A percentile compares a stretch with the other conserved stretches of the same genome.
phyloP scores from a whole-genome alignment of 345 rosid species.

The Durio zibethinus region DNA sequence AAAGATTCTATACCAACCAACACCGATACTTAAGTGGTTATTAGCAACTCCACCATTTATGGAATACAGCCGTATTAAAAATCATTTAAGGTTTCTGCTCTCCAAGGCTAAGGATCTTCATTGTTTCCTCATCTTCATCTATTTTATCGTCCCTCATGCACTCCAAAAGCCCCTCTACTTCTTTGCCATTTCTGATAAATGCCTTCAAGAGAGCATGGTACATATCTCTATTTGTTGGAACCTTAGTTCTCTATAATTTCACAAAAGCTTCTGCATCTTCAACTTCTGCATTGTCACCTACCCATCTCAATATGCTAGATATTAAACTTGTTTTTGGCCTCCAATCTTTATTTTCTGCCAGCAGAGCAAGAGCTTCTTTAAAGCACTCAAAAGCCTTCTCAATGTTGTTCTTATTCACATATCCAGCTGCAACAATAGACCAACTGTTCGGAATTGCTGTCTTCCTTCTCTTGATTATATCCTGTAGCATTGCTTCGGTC shows the following conservation, averaged over 20 bases:
- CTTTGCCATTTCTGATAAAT: slow-evolving; percentile 27
- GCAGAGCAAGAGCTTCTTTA: slow-evolving; percentile 40
- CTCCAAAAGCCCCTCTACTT: slow-evolving; percentile 23
- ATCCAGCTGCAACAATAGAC: slow-evolving; percentile 38
- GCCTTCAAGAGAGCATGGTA: slow-evolving; percentile 30
- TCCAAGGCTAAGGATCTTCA: slow-evolving; percentile 21
- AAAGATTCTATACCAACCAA: too few relatives aligned
- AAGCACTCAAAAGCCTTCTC: slow-evolving; percentile 42
- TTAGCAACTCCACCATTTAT: too few relatives aligned
- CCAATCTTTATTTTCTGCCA: slow-evolving; percentile 31
- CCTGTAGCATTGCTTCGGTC: slow-evolving; percentile 34
- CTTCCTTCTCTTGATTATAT: slow-evolving; percentile 26
- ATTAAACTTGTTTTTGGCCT: slow-evolving; percentile 32
- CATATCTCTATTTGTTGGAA: slow-evolving; percentile 23
- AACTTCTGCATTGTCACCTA: slow-evolving; percentile 30
- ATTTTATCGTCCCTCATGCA: slow-evolving; percentile 26
- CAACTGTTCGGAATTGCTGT: slow-evolving; percentile 40
- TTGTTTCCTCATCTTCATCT: slow-evolving; percentile 26
- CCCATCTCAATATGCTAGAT: slow-evolving; percentile 41
- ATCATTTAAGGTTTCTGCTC: not conserved
- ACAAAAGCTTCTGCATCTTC: slow-evolving; percentile 34
- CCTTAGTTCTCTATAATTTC: slow-evolving; percentile 19
- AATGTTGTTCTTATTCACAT: slow-evolving; percentile 37
- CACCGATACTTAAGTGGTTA: too few relatives aligned
- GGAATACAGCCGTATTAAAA: too few relatives aligned